Evolutionary conservation across 768 basidiomycete genomes (phyloP).

Genomic region (Clavulina sp.): DNA sequence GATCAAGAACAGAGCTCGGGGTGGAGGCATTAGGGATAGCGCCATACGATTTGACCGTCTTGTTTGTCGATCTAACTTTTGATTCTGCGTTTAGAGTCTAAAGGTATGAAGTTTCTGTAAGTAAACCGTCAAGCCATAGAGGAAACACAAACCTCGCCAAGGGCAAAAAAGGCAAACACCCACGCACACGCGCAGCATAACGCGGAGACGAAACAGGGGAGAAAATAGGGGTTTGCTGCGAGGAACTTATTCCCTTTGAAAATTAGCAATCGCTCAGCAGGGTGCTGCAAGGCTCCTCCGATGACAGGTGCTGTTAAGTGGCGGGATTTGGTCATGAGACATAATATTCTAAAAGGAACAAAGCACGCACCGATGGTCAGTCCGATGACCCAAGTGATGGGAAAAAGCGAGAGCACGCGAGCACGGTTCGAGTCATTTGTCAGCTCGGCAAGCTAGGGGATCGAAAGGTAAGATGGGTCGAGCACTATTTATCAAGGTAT

Average conservation of each 20-base stretch:
- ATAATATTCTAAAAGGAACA: background rate
- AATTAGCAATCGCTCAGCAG: slow-evolving; percentile 6
- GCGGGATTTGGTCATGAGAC: background rate
- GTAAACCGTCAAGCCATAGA: background rate
- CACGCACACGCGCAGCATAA: background rate
- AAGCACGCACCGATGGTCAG: slow-evolving; percentile 8
- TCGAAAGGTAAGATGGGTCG: too few species aligned
- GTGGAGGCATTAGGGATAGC: background rate
- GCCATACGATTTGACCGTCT: slow-evolving; percentile 1
- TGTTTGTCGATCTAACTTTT: background rate
- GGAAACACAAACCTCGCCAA: slow-evolving; percentile 8
- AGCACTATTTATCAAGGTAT: too few species aligned
- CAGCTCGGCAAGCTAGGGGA: too few species aligned
- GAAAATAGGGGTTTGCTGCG: slow-evolving; percentile 11
- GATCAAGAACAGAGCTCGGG: background rate
- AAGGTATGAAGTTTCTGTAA: background rate
- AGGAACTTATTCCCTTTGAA: slow-evolving; percentile 6
- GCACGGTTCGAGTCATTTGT: slow-evolving; percentile 5
- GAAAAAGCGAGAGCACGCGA: slow-evolving; percentile 7
- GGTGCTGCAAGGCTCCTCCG: slow-evolving; percentile 11
- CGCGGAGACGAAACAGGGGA: slow-evolving; percentile 8
- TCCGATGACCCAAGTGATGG: slow-evolving; percentile 10
- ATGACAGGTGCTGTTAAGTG: slow-evolving; percentile 9
- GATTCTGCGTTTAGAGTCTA: background rate
- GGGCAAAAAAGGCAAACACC: background rate